Conservation (phyloP, 1,284 basidiomycete genomes). For the Leccinum cinnamomeum region DNA sequence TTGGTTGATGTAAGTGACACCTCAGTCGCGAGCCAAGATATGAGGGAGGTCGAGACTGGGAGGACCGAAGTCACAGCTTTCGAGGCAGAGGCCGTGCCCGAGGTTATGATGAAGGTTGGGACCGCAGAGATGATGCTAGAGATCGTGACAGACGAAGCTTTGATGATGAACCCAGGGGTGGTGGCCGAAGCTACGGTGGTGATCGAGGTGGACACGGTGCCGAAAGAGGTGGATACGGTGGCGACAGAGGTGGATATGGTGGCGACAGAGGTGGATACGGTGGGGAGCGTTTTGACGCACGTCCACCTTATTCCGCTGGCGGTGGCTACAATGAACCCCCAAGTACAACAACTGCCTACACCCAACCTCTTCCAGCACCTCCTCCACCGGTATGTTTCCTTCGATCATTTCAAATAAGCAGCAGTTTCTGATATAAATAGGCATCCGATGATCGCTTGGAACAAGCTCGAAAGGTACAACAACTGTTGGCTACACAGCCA, state of each 20-base stretch:
- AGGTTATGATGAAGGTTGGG: slow-evolving; percentile 43
- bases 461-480: slow-evolving; percentile 80
- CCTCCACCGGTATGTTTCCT: slow-evolving; percentile 24
- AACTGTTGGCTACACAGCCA: slow-evolving; percentile 61
- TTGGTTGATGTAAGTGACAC: slow-evolving; percentile 9
- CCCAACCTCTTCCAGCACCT: slow-evolving; percentile 19
- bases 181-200: slow-evolving; percentile 37
- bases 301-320: slow-evolving; percentile 30
- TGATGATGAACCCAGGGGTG: slow-evolving; percentile 45
- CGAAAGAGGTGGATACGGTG: too few relatives aligned
- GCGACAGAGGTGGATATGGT: background rate
- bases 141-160: slow-evolving; percentile 49
- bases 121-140: slow-evolving; percentile 45
- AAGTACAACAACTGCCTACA: slow-evolving; percentile 22
- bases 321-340: slow-evolving; percentile 36
- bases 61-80: slow-evolving; percentile 43
- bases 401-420: background rate
- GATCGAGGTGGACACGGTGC: slow-evolving; percentile 9
- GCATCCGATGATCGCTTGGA: slow-evolving; percentile 68
- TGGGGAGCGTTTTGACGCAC: slow-evolving; percentile 39
- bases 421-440: slow-evolving; percentile 18
- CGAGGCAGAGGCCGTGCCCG: slow-evolving; percentile 42
- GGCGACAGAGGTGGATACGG: slow-evolving; percentile 30
- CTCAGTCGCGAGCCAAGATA: slow-evolving; percentile 32
- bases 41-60: slow-evolving; percentile 47